Evolutionary conservation across 73 alveolate species (phyloP), one percentile per base, ranked within the genome.

Genomic region (Diophrys appendiculata): DNA sequence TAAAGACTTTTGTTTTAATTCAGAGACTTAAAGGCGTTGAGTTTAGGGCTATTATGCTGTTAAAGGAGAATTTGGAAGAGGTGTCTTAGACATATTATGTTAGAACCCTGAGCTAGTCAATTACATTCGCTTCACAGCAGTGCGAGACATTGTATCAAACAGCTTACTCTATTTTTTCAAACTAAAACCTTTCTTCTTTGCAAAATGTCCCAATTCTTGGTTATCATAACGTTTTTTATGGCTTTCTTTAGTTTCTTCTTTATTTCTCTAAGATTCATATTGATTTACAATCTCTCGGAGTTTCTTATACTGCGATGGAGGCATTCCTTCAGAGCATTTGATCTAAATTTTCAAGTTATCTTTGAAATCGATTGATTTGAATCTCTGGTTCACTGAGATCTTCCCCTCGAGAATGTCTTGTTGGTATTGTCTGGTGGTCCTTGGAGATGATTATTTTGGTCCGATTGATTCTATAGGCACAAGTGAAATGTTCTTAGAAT

Each of bases 311-410:
- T 29, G 68, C 23, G 30, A 30, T 24, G 35, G 65, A 5, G 65
- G 64, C 64, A 70, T 13, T 29, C 65, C 67, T 27, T 70, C 78
- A 1, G 78, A 29, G 1, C 65, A 31, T 2, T 13, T 31, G 8
- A 70, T 70, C 64, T 30, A 11, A 3, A 70, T 70, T 2, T 29
- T 30, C 67, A 70, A 23, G 32, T 70, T 70, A 3, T 70, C 78
- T 70, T 33, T 70, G 31, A 70, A 70, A 31, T 70, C 78, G 29
- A 70, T 70, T 31, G 78, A 54, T 34, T 70, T 70, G 32, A 31
- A 70, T 31, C 27, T 33, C 1, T 70, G 68, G 23, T 29, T 43
- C 60, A 43, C 60, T 11, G n/a, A 11, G n/a, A 43, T 5, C 5
- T 5, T 43, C 5, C 18, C 18, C 60, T 43, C 60, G 5, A 43